These are phyloP conservation scores for Saccharomyces pastorianus DNA, from an alignment of 1,139 yeast species.

Conservation along the genomic window DNA sequence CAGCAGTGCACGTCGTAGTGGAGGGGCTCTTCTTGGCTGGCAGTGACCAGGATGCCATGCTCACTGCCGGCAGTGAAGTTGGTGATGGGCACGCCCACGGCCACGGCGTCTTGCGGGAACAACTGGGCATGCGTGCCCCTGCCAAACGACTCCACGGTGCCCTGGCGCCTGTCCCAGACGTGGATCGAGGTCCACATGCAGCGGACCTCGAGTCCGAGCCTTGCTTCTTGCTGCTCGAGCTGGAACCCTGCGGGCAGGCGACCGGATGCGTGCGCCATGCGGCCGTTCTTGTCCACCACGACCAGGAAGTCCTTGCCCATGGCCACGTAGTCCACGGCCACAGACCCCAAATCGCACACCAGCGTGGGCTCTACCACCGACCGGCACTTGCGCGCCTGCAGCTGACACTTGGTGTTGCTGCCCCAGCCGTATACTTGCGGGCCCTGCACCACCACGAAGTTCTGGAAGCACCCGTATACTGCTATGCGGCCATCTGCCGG, in stretches of 20 bases:
- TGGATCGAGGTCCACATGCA: slow-evolving; percentile 85
- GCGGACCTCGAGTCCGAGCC: slow-evolving; percentile 23
- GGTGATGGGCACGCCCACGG: slow-evolving; percentile 5
- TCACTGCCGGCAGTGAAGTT: slow-evolving; percentile 66
- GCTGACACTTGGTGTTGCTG: slow-evolving; percentile 66
- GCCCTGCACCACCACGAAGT: slow-evolving; percentile 38
- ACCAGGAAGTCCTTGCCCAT: slow-evolving; percentile 28
- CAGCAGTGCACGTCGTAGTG: slow-evolving; percentile 45
- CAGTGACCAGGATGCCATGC: slow-evolving; percentile 53
- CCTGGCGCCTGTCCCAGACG: slow-evolving; percentile 23
- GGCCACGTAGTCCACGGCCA: slow-evolving; percentile 12
- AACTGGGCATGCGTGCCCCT: slow-evolving; percentile 72
- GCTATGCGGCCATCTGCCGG: not conserved
- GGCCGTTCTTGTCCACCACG: slow-evolving; percentile 9
- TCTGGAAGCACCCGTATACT: slow-evolving; percentile 22
- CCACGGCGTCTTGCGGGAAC: slow-evolving; percentile 31
- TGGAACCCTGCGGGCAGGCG: slow-evolving; percentile 17
- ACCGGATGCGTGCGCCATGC: slow-evolving; percentile 30
- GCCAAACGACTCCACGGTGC: slow-evolving; percentile 46
- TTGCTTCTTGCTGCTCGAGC: slow-evolving; percentile 8
- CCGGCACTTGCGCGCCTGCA: slow-evolving; percentile 51
- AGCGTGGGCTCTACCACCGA: slow-evolving; percentile 21
- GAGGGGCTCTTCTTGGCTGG: slow-evolving; percentile 22
- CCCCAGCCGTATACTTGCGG: slow-evolving; percentile 70
- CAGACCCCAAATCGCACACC: slow-evolving; percentile 11